phyloP scores from a whole-genome alignment of 768 basidiomycete genomes.

The Pulveroboletus frians region DNA sequence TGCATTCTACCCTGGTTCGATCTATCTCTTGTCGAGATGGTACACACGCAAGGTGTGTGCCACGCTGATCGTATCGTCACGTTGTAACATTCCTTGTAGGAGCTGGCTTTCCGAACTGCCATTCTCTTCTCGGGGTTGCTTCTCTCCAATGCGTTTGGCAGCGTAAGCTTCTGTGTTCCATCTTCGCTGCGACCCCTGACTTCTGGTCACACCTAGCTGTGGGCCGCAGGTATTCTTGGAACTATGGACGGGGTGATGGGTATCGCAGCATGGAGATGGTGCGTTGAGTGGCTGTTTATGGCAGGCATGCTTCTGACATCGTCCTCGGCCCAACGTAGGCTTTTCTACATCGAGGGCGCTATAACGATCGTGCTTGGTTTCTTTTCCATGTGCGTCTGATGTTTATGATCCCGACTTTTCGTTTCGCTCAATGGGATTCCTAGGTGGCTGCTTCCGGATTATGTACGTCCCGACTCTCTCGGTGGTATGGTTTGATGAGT shows the following conservation, averaged over 20 bases:
- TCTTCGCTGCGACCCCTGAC: not conserved
- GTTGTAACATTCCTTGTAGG: slow-evolving; percentile 30
- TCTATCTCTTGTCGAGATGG: slow-evolving; percentile 31
- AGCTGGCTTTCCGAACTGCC: slow-evolving; percentile 59
- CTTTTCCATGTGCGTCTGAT: slow-evolving; percentile 41
- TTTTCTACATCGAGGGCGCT: slow-evolving; percentile 69
- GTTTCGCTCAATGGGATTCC: not conserved
- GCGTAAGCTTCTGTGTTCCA: slow-evolving; percentile 34
- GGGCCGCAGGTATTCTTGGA: slow-evolving; percentile 67
- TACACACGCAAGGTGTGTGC: slow-evolving; percentile 19
- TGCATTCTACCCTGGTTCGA: slow-evolving; percentile 59
- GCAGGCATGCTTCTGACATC: not conserved
- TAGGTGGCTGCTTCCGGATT: slow-evolving; percentile 59
- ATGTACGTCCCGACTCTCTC: slow-evolving; percentile 34
- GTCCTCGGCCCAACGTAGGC: slow-evolving; percentile 35
- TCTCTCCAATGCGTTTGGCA: slow-evolving; percentile 62
- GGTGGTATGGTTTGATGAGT: not conserved
- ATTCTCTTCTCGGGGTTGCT: slow-evolving; percentile 55
- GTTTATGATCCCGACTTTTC: too few species aligned
- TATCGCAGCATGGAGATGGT: slow-evolving; percentile 71
- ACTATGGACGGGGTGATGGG: slow-evolving; percentile 65
- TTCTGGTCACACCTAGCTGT: slow-evolving; percentile 37
- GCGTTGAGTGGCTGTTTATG: slow-evolving; percentile 2
- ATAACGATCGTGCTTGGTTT: slow-evolving; percentile 61
- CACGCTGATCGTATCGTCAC: not conserved